Base-by-base conservation (phyloP, 2,329 filamentous ascomycete genomes). In the Pyricularia pennisetigena region DNA sequence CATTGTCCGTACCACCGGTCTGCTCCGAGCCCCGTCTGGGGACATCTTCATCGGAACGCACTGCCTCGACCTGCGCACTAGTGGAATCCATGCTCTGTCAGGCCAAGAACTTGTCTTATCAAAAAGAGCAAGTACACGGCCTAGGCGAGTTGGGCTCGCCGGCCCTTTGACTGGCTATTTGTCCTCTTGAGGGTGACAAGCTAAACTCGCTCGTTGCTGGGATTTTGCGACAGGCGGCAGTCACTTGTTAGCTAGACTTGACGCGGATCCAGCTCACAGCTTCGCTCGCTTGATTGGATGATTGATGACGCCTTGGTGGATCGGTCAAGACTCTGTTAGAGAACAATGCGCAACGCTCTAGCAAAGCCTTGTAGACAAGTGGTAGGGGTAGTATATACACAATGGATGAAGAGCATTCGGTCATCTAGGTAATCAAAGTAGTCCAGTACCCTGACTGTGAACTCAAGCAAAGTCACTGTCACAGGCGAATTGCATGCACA, bases 1-100 rank as follows among this genome's bases (percentile, higher is more conserved):
- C 77, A 14, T 77, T 77, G 67, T 76, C 78, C 32, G 75, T 70
- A 23, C 71, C 75, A 54, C 32, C 72, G 2, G 3, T 7, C 72
- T 70, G 71, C 76, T 69, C 20, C 9, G 66, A 64, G 23, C 16
- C 59, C 35, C 59, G 26, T n/a, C 66, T 24, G 12, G 65, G 26
- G 9, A 26, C 65, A 23, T 49, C 20, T 20, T 14, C 65, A 8
- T 66, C 26, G 41, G 65, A 54, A 28, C 29, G 41, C 24, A n/a
- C 65, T 28, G 35, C 29, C 24, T 66, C 65, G 29, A 26, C 26
- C 29, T 16, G 23, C 14, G 41, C 41, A 20, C 24, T 23, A 24
- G 35, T 54, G 9, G 35, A 10, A 29, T 66, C 65, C 65, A 66
- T 66, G 59, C 26, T 62, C 10, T 16, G 26, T 28, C 59, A 28